Conservation (phyloP, 2,329 filamentous ascomycete genomes). For the Cadophora gregata region DNA sequence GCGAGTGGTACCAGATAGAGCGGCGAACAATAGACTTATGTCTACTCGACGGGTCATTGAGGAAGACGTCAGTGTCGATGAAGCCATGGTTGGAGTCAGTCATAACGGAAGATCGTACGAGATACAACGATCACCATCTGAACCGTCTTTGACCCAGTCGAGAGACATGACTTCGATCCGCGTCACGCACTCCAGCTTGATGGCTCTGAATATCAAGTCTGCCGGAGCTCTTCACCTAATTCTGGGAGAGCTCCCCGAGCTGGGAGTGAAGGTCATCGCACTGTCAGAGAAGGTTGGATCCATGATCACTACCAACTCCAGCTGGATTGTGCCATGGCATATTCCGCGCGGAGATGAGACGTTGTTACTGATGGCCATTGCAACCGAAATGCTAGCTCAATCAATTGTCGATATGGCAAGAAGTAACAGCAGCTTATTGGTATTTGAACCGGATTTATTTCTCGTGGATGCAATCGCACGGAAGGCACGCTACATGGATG, state of each 20-base stretch:
- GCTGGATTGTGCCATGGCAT: conserved; percentile 21
- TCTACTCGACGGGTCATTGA: conserved; percentile 25
- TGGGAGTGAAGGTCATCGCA: conserved; percentile 18
- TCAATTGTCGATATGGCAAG: background rate
- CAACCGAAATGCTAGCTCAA: conserved; percentile 15
- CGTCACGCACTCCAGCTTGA: conserved; percentile 21
- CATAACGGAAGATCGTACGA: conserved; percentile 12
- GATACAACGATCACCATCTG: background rate
- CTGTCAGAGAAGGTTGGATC: conserved; percentile 15
- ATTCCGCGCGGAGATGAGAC: conserved; percentile 11
- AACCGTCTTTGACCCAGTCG: background rate
- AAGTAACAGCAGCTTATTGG: conserved; percentile 4
- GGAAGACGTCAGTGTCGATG: conserved; percentile 18
- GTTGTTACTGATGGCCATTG: conserved; percentile 13
- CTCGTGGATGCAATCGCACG: conserved; percentile 14
- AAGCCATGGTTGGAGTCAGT: conserved; percentile 9
- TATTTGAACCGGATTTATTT: conserved; percentile 15
- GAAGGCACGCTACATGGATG: conserved; percentile 6
- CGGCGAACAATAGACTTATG: conserved; percentile 30
- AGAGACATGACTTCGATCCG: conserved; percentile 8
- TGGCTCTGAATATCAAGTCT: conserved; percentile 10
- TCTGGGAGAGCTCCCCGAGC: background rate
- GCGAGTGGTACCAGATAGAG: conserved; percentile 23
- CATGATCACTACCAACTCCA: background rate
- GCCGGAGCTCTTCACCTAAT: conserved; percentile 15